Conservation (phyloP, 2,329 filamentous ascomycete species). For the Zasmidium cellare region DNA sequence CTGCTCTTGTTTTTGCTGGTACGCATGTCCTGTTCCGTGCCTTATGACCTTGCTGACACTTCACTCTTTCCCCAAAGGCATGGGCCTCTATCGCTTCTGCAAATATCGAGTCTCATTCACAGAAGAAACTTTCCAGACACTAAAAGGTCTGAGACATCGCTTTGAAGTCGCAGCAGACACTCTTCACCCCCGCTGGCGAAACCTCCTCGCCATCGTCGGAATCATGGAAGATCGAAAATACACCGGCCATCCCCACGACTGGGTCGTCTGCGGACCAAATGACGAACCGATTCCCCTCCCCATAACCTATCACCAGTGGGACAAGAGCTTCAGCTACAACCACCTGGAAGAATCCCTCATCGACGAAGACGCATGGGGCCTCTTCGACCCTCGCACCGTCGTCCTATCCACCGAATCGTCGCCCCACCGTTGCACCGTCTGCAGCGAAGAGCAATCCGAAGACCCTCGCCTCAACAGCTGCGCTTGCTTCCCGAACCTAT, state of each 20-base stretch:
- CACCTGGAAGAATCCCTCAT: constrained; percentile 54
- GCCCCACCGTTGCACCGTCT: constrained; percentile 44
- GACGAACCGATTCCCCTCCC: constrained; percentile 47
- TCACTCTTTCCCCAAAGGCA: no score
- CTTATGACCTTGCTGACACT: no score
- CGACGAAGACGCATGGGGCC: constrained; percentile 51
- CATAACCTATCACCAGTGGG: constrained; percentile 50
- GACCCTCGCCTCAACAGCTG: constrained; percentile 51
- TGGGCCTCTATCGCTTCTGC: constrained; percentile 61
- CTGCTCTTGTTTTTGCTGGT: constrained; percentile 53
- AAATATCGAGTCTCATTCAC: constrained; percentile 59
- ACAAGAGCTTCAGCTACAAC: constrained; percentile 49
- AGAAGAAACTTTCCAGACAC: constrained; percentile 50
- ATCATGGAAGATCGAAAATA: constrained; percentile 44
- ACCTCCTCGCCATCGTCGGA: constrained; percentile 50
- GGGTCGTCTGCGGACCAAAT: constrained; percentile 47
- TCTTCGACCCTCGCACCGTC: constrained; percentile 51
- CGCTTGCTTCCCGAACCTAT: constrained; percentile 56
- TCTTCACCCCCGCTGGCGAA: constrained; percentile 46
- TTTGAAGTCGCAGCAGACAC: constrained; percentile 40
- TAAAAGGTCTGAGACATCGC: constrained; percentile 47
- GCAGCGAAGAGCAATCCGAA: constrained; percentile 53
- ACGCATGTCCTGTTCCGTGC: no score
- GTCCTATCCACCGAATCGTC: constrained; percentile 29
- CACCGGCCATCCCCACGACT: constrained; percentile 53